phyloP scores from a whole-genome alignment of 2,329 filamentous ascomycete genomes.

The Corynespora cassiicola region DNA sequence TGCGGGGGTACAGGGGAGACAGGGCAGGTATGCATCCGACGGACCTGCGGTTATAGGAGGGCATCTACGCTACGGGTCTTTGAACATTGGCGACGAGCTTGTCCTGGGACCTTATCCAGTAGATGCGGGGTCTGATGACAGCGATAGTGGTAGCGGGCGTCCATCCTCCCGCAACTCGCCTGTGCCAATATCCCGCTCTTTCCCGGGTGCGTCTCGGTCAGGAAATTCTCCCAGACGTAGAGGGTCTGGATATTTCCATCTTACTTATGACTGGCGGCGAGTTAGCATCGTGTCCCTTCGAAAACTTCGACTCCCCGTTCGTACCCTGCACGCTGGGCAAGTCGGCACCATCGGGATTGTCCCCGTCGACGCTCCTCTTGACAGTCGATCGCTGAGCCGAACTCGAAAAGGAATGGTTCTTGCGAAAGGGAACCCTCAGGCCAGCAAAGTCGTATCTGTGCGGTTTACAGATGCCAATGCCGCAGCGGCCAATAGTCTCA shows the following conservation, averaged over 20 bases:
- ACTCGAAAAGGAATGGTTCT: constrained; percentile 85
- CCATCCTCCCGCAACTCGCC: constrained; percentile 26
- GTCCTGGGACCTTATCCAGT: constrained; percentile 73
- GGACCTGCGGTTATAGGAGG: constrained; percentile 76
- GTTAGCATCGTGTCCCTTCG: constrained; percentile 86
- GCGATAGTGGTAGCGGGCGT: constrained; percentile 42
- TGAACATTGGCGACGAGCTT: constrained; percentile 80
- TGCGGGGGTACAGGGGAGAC: no score
- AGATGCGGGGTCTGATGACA: constrained; percentile 40
- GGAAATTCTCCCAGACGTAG: no score
- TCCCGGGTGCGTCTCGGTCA: constrained; percentile 49
- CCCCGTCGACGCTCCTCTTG: constrained; percentile 38
- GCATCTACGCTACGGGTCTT: constrained; percentile 76
- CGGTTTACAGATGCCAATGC: constrained; percentile 64
- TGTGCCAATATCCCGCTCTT: constrained; percentile 53
- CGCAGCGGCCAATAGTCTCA: constrained; percentile 67
- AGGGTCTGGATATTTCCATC: constrained; percentile 7
- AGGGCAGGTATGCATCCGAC: no score
- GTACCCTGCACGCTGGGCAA: constrained; percentile 77
- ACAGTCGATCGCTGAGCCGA: constrained; percentile 40
- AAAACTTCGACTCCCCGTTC: constrained; percentile 84
- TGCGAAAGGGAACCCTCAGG: constrained; percentile 64
- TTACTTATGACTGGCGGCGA: constrained; percentile 74
- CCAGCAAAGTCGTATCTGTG: constrained; percentile 61
- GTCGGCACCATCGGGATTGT: constrained; percentile 87